These are phyloP conservation scores for Ramaria rubella DNA, from an alignment of 768 basidiomycete species.

Conservation along the genomic window DNA sequence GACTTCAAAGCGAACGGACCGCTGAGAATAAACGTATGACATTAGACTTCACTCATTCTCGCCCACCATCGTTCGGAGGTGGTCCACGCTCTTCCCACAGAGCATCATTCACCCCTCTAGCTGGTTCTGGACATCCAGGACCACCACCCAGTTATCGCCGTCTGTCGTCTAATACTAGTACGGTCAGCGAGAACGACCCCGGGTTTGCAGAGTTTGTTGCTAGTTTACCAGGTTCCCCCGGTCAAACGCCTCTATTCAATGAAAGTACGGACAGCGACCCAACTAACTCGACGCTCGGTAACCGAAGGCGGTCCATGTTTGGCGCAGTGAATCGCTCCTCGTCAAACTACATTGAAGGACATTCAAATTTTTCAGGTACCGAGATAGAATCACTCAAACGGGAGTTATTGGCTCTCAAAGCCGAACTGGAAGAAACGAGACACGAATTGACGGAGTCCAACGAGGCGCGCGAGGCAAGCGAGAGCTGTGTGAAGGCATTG, in stretches of 20 bases:
- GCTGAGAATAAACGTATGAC: conserved; percentile 28
- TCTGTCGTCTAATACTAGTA: conserved; percentile 49
- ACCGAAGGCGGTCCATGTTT: conserved; percentile 3
- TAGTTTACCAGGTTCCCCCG: conserved; percentile 3
- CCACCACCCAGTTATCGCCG: conserved; percentile 33
- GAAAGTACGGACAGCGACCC: background rate
- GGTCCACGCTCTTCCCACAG: conserved; percentile 54
- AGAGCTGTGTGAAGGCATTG: conserved; percentile 75
- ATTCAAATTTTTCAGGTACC: conserved; percentile 16
- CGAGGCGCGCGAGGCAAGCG: conserved; percentile 84
- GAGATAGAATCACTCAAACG: conserved; percentile 55
- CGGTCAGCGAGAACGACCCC: conserved; percentile 5
- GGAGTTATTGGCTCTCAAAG: conserved; percentile 50
- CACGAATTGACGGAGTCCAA: conserved; percentile 68
- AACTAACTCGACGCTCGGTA: background rate
- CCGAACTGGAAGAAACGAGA: conserved; percentile 55
- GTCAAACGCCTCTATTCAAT: background rate
- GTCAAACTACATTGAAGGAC: background rate
- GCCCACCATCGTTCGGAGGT: conserved; percentile 30
- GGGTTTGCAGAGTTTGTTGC: conserved; percentile 9
- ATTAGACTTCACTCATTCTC: conserved; percentile 51
- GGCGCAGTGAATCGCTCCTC: background rate
- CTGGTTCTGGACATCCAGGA: conserved; percentile 36
- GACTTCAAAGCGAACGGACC: conserved; percentile 71
- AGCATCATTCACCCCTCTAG: conserved; percentile 69